A percentile compares a stretch with the other conserved stretches of the same genome.
phyloP scores from a whole-genome alignment of 2,329 filamentous ascomycete species.

The Tothia fuscella region DNA sequence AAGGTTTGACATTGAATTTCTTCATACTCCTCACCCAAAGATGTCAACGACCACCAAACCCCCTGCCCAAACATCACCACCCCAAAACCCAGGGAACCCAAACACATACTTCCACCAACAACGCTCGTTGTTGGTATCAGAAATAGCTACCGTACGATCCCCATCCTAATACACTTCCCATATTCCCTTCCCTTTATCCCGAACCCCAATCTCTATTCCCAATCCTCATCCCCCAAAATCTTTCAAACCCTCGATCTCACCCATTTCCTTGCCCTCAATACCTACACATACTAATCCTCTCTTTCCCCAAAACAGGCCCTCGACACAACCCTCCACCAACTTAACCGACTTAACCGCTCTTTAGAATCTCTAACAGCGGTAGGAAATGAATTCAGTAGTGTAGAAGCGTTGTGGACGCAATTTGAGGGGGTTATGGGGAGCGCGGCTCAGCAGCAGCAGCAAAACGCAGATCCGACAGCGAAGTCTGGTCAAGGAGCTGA shows the following conservation, averaged over 20 bases:
- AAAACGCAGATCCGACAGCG: constrained; percentile 15
- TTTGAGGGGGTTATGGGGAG: constrained; percentile 94
- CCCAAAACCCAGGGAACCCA: constrained; percentile 1
- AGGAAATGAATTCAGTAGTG: constrained; percentile 93
- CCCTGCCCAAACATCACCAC: background rate
- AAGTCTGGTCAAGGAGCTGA: constrained; percentile 3
- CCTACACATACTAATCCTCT: background rate
- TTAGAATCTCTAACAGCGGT: constrained; percentile 87
- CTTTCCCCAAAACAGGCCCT: constrained; percentile 39
- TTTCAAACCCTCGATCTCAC: background rate
- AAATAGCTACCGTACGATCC: constrained; percentile 57
- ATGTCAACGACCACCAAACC: too few species aligned
- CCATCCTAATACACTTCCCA: constrained; percentile 8
- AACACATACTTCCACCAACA: constrained; percentile 54
- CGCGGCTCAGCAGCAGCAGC: constrained; percentile 37
- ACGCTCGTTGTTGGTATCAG: constrained; percentile 56
- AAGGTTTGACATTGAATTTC: too few species aligned
- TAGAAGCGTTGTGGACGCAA: constrained; percentile 92
- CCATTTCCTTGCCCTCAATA: too few species aligned
- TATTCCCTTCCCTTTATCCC: constrained; percentile 7
- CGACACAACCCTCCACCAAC: constrained; percentile 86
- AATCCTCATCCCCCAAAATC: background rate
- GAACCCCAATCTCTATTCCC: background rate
- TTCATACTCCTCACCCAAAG: too few species aligned
- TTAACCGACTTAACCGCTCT: constrained; percentile 88